Evolutionary conservation across 176 grass and related monocot genomes (phyloP).

Genomic region (Cenchrus purpureus): DNA sequence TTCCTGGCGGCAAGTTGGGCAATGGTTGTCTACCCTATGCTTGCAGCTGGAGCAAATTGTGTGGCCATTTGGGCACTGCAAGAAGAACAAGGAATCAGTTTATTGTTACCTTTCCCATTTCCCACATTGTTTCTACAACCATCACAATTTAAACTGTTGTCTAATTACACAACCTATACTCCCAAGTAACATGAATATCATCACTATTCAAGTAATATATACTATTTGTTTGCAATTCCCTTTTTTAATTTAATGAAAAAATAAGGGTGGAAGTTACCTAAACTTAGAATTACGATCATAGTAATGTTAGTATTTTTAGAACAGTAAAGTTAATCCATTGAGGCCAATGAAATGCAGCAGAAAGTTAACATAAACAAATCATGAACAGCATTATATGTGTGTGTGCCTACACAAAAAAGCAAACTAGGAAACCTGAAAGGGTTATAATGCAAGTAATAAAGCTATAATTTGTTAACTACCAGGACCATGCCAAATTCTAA

Average conservation of each 20-base stretch:
- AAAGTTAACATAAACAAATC: neutral
- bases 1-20: constrained; percentile 86
- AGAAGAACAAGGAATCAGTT: constrained; percentile 17
- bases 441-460: neutral
- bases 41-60: constrained; percentile 91
- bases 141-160: constrained; percentile 12
- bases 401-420: neutral
- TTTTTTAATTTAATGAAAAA: neutral
- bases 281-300: neutral
- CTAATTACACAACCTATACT: neutral
- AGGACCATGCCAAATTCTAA: constrained; percentile 16
- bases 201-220: neutral
- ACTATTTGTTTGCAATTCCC: neutral
- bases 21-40: constrained; percentile 81
- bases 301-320: neutral
- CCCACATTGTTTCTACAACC: constrained; percentile 14
- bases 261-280: neutral
- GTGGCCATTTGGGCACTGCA: constrained; percentile 88
- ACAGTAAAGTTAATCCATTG: neutral
- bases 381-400: neutral
- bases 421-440: neutral
- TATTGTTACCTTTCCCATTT: neutral
- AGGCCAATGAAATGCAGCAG: neutral
- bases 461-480: neutral
- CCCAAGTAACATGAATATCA: neutral